phyloP scores from a whole-genome alignment of 1,139 yeast genomes.

The Kodamaea alishanica region DNA sequence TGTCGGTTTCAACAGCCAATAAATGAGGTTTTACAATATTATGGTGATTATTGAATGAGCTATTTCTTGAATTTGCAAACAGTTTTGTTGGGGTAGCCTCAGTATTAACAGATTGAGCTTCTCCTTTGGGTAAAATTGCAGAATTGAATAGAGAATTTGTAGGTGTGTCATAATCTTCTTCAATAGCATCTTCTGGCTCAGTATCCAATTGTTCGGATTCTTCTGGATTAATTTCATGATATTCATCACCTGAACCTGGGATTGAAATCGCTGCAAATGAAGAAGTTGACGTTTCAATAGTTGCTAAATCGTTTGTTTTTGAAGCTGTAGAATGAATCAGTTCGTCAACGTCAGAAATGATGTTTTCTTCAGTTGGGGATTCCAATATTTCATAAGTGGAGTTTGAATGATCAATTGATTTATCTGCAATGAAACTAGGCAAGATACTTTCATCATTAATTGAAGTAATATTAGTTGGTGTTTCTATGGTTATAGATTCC shows the following conservation, averaged over 20 bases:
- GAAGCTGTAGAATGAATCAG: conserved; percentile 2
- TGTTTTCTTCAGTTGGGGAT: neutral
- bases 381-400: neutral
- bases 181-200: conserved; percentile 7
- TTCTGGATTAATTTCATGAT: conserved; percentile 15
- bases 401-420: no score
- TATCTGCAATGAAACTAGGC: no score
- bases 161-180: conserved; percentile 19
- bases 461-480: neutral
- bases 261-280: conserved; percentile 44
- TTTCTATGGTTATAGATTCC: neutral
- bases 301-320: conserved; percentile 12
- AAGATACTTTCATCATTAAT: neutral
- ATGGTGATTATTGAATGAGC: conserved; percentile 6
- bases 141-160: conserved; percentile 22
- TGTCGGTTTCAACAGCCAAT: conserved; percentile 11
- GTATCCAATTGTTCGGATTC: conserved; percentile 8
- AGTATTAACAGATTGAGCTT: conserved; percentile 3
- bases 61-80: conserved; percentile 8
- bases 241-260: conserved; percentile 20
- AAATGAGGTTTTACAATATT: conserved; percentile 8
- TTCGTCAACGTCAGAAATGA: conserved; percentile 9
- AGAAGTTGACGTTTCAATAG: conserved; percentile 33
- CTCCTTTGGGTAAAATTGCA: conserved; percentile 11
- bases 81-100: conserved; percentile 7